A percentile compares a stretch with the other conserved stretches of the same genome.
Evolutionary conservation across 495 filamentous ascomycete genomes (phyloP).

Genomic region (Barbatosphaeria neglecta): DNA sequence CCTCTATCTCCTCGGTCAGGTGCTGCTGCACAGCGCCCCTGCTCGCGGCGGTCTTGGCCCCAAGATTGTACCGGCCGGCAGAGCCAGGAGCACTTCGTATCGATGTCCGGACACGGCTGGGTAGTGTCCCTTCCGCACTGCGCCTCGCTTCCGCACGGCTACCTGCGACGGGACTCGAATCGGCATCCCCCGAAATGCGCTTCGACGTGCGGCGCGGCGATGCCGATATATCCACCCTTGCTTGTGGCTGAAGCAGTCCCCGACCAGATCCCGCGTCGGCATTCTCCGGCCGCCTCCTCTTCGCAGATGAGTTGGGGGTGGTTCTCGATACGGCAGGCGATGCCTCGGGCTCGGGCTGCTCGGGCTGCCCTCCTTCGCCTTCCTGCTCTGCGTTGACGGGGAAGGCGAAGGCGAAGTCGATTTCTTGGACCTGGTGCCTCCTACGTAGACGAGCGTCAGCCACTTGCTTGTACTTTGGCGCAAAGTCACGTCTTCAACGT

Average conservation of each 20-base stretch:
- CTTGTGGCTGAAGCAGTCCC: neutral
- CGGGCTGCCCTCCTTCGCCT: constrained; percentile 1
- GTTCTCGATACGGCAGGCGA: constrained; percentile 15
- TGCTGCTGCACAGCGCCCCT: too few species aligned
- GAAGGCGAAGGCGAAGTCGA: constrained; percentile 32
- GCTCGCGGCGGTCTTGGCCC: constrained; percentile 10
- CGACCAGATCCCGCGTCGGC: neutral
- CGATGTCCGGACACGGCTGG: constrained; percentile 28
- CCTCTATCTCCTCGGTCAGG: constrained; percentile 14
- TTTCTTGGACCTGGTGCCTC: constrained; percentile 34
- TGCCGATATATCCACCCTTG: neutral
- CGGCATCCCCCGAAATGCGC: neutral
- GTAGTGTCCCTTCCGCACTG: constrained; percentile 30
- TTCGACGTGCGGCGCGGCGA: neutral
- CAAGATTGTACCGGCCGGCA: too few species aligned
- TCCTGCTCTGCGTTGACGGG: constrained; percentile 16
- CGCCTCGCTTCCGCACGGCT: neutral
- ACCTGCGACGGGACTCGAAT: too few species aligned
- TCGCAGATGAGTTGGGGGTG: constrained; percentile 29
- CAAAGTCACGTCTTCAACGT: constrained; percentile 2
- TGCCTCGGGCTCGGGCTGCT: constrained; percentile 8
- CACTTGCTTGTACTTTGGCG: neutral
- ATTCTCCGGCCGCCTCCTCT: constrained; percentile 17
- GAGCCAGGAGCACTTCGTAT: too few species aligned
- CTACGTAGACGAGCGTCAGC: constrained; percentile 14